phyloP scores from a whole-genome alignment of 805 yeast genomes.

The Metschnikowia baotianmanensis region DNA sequence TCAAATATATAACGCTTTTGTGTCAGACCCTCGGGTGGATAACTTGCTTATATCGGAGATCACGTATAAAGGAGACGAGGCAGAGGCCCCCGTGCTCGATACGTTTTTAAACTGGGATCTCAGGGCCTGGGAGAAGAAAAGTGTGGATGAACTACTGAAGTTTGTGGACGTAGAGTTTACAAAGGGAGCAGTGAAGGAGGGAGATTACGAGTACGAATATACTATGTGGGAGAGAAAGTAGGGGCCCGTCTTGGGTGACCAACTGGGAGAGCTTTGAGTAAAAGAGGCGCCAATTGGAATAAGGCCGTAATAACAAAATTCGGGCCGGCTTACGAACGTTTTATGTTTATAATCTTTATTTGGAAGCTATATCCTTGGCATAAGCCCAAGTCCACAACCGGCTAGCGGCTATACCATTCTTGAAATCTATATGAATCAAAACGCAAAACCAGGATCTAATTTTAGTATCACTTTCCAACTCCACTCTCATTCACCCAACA shows the following conservation, averaged over 20 bases:
- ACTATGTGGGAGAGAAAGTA: slow-evolving; percentile 51
- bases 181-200: slow-evolving; percentile 33
- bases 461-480: no score
- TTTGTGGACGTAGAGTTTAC: slow-evolving; percentile 35
- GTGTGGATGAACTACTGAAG: slow-evolving; percentile 33
- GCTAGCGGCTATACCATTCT: no score
- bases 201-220: slow-evolving; percentile 52
- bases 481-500: slow-evolving; percentile 1
- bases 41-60: slow-evolving; percentile 72
- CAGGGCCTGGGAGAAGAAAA: slow-evolving; percentile 36
- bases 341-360: no score
- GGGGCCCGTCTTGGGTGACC: no score
- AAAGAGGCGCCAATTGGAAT: no score
- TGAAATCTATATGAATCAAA: no score
- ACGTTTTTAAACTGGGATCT: slow-evolving; percentile 52
- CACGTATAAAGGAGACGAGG: slow-evolving; percentile 22
- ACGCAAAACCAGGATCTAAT: no score
- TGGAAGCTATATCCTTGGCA: no score
- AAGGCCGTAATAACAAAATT: no score
- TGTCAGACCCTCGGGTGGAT: slow-evolving; percentile 44
- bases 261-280: no score
- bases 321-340: no score
- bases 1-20: slow-evolving; percentile 66
- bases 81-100: slow-evolving; percentile 56
- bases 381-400: no score